Conservation (phyloP, 2,329 filamentous ascomycete genomes). For the Colletotrichum gloeosporioides region DNA sequence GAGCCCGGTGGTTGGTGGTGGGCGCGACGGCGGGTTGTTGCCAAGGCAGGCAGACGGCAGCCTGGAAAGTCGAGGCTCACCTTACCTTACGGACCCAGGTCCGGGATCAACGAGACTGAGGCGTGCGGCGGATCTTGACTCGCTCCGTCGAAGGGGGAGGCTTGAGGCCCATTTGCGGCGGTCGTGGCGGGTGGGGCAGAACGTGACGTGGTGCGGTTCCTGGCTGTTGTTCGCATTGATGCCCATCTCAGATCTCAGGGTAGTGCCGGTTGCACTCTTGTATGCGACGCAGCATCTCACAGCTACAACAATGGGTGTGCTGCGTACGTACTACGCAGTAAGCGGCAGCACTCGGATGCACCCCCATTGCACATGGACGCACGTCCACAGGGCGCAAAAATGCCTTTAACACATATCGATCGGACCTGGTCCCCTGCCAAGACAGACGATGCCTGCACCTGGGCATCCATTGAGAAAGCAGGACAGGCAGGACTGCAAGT, state of each 20-base stretch:
- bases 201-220: not conserved
- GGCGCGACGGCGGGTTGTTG: not conserved
- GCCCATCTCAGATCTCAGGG: constrained; percentile 10
- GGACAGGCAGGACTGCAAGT: not conserved
- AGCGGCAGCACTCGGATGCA: not conserved
- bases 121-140: constrained; percentile 4
- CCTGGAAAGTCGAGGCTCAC: not conserved
- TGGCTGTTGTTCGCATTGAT: constrained; percentile 6
- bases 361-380: not conserved
- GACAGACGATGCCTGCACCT: not conserved
- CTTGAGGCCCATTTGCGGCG: not conserved
- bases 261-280: not conserved
- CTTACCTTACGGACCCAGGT: not conserved
- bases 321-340: no score
- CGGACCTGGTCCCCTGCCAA: constrained; percentile 7
- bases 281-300: not conserved
- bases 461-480: not conserved
- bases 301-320: not conserved
- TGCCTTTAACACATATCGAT: not conserved
- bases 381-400: not conserved
- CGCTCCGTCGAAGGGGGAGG: not conserved
- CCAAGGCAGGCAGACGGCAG: not conserved
- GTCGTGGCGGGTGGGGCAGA: not conserved
- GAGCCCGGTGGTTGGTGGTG: not conserved
- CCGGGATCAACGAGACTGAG: not conserved